These are phyloP conservation scores for Sanghuangporus sanghuang DNA, from an alignment of 1,284 basidiomycete species.

Conservation along the genomic window DNA sequence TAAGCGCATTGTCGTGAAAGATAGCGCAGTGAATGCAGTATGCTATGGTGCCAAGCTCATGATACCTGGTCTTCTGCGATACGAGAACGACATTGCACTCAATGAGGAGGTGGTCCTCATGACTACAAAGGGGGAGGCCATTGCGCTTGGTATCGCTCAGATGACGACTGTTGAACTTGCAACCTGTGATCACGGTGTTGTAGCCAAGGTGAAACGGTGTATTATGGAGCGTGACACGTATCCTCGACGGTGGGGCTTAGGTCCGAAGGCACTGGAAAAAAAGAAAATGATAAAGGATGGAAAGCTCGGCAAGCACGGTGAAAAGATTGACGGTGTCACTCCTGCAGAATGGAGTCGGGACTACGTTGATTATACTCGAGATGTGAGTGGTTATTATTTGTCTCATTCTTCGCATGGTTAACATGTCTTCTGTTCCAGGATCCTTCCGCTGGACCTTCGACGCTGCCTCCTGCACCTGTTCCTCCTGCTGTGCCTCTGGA, in stretches of 20 bases:
- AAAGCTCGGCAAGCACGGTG: slow-evolving; percentile 94
- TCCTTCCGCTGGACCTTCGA: slow-evolving; percentile 41
- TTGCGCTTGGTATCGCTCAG: slow-evolving; percentile 94
- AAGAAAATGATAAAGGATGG: slow-evolving; percentile 98
- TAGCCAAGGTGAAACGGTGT: slow-evolving; percentile 98
- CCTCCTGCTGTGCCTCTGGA: slow-evolving; percentile 24
- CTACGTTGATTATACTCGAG: slow-evolving; percentile 88
- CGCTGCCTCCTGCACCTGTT: slow-evolving; percentile 22
- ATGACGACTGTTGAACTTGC: slow-evolving; percentile 99
- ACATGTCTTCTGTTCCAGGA: slow-evolving; percentile 27
- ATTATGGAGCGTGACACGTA: slow-evolving; percentile 99
- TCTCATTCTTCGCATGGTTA: not conserved
- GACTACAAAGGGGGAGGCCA: slow-evolving; percentile 99
- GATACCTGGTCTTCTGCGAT: slow-evolving; percentile 97
- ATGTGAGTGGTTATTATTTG: slow-evolving; percentile 30
- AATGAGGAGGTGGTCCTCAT: slow-evolving; percentile 98
- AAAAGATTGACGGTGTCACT: slow-evolving; percentile 87
- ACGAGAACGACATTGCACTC: slow-evolving; percentile 93
- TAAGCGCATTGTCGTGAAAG: slow-evolving; percentile 99
- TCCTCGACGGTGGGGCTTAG: slow-evolving; percentile 96
- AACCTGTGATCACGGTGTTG: slow-evolving; percentile 98
- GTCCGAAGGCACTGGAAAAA: slow-evolving; percentile 94
- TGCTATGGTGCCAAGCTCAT: slow-evolving; percentile 99
- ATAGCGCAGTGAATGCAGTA: slow-evolving; percentile 98
- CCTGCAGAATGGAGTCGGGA: slow-evolving; percentile 89